Base-by-base conservation (phyloP, 371 early-diverging fungal genomes). In the Rhizopus stolonifer region DNA sequence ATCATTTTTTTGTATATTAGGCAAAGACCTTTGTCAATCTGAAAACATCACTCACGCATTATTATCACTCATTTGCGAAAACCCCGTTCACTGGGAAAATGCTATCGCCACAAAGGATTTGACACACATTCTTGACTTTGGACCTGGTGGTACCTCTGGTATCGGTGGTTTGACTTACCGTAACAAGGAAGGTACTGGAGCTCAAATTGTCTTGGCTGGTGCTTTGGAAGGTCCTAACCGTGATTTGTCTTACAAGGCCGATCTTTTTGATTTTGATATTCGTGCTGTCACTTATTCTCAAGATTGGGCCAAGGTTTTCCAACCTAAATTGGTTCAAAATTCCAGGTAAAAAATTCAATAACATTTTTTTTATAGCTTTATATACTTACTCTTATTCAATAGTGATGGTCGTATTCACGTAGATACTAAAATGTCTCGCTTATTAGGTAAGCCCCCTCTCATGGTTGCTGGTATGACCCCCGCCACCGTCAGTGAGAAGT, bases 141-240 rank as follows among this genome's bases (percentile, higher is more conserved):
- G 96, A 15, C 95, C 95, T 5, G 94, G 94, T 60, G 93, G 92
- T 49, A 76, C 91, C 31, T 89, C 91, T 9, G 96, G 95, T 54
- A 85, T 89, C 60, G 90, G 89, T 61, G 85, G 85, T 45, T 74
- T 96, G 61, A 94, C 94, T 17, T 84, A 92, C 69, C 88, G 94
- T 59, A 95, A 94, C 82, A 92, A 91, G 83, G 94, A 94, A 61
- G 96, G 96, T 48, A 87, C 91, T n/a, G 96, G 96, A 58, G 92
- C 93, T 40, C 92, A 91, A 60, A 86, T 93, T 19, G 71, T 91
- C 46, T 77, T 91, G 33, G 91, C 89, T 24, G 86, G 86, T 57
- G 84, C 88, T 32, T 65, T 83, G 22, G 86, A 87, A 65, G 85
- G 82, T 9, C 62, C 69, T 44, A 82, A 79, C 57, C 76, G 73